phyloP scores from a whole-genome alignment of 441 rosid genomes.

The Bocquillonia castaneifolia region DNA sequence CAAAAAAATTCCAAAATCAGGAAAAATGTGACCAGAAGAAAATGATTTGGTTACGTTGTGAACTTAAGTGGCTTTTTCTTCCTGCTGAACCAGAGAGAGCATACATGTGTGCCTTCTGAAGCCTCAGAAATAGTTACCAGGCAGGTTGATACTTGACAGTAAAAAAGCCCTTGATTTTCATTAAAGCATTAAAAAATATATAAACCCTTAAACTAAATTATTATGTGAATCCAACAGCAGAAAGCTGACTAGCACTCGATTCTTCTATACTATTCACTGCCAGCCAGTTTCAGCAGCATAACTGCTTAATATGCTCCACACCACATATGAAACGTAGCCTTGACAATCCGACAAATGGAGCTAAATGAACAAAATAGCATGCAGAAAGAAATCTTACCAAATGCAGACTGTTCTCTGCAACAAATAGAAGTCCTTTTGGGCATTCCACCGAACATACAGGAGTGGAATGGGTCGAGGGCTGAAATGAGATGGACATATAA shows the following conservation, averaged over 20 bases:
- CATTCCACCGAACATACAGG: slow-evolving; percentile 88
- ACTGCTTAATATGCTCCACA: neutral
- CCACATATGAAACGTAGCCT: neutral
- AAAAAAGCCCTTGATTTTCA: neutral
- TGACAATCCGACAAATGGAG: slow-evolving; percentile 7
- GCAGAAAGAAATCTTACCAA: slow-evolving; percentile 51
- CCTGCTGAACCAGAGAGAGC: neutral
- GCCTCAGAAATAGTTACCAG: neutral
- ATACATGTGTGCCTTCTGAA: neutral
- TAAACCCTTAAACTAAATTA: slow-evolving; percentile 5
- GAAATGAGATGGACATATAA: slow-evolving; percentile 87
- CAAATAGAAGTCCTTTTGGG: slow-evolving; percentile 90
- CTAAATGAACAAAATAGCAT: slow-evolving; percentile 15
- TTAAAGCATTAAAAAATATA: neutral
- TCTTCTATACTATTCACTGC: neutral
- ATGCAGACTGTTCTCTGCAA: slow-evolving; percentile 88
- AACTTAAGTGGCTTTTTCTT: neutral
- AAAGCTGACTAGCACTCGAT: neutral
- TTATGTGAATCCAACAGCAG: neutral
- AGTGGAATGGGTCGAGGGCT: slow-evolving; percentile 93
- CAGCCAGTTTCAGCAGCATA: neutral
- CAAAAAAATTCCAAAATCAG: neutral
- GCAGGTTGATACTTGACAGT: neutral
- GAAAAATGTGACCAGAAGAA: neutral
- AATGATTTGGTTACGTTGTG: neutral